Evolutionary conservation across 352 stramenopile species (phyloP), one percentile per base, ranked within the genome.

Genomic region (Globisporangium orthogonon): DNA sequence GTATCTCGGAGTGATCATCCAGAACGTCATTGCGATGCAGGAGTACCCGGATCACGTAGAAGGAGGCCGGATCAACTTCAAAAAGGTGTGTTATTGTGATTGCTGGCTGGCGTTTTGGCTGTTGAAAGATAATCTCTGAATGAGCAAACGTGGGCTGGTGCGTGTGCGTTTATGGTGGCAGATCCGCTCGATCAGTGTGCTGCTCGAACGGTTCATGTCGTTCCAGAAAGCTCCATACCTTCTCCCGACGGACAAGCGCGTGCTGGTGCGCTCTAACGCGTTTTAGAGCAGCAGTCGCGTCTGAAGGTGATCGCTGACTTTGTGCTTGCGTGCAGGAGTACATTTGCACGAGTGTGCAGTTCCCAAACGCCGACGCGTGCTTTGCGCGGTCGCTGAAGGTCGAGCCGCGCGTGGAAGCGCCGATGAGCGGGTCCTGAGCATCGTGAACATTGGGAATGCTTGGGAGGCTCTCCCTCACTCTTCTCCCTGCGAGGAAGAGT

Each of bases 1-100:
- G 35, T 95, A 95, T 63, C 70, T 95, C 52, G 86, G 86, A 4
- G 67, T 91, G n/a, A 67, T 95, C 9, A 87, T 91, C 63, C 86
- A 95, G 63, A 90, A 92, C 50, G 79, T 93, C 54, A 75, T 95
- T 31, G 77, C 83, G 15, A 61, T 91, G 7, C 83, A 95, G 60
- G 86, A 95, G 54, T 95, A 80, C 54, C 86, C 86, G 1, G 83
- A 95, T 54, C 73, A 66, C 18, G 69, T 92, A 4, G 79, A 91
- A 59, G 78, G 70, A 33, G 80, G 88, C 29, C 57, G 92, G 29
- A 86, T 95, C 66, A 95, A 95, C 55, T 91, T 95, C 50, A 93
- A 93, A 54, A 95, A 95, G 68, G 76, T 86, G 30, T 9, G 58
- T 31, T 49, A 29, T 48, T 28, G 9, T 7, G 18, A 7, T 17